A percentile compares a stretch with the other conserved stretches of the same genome.
phyloP scores from a whole-genome alignment of 2,329 filamentous ascomycete genomes.

The Ascochyta viciae-villosae region DNA sequence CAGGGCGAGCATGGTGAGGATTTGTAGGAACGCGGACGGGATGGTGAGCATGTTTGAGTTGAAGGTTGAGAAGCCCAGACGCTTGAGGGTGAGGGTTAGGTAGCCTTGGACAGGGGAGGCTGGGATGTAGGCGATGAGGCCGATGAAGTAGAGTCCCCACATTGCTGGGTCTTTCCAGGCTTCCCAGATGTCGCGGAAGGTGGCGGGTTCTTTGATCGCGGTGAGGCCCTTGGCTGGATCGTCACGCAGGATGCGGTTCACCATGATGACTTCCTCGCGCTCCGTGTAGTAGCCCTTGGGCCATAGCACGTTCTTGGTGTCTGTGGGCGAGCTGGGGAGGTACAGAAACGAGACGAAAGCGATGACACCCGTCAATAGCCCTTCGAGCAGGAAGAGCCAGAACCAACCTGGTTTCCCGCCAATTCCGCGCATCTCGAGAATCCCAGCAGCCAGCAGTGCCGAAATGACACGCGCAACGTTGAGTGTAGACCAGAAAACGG shows the following conservation, averaged over 20 bases:
- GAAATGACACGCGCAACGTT: conserved; percentile 62
- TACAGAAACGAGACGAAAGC: conserved; percentile 41
- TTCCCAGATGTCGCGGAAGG: conserved; percentile 55
- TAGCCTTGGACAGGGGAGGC: conserved; percentile 48
- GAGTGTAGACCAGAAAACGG: conserved; percentile 74
- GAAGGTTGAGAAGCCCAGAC: conserved; percentile 52
- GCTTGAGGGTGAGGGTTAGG: conserved; percentile 50
- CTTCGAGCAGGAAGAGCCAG: conserved; percentile 60
- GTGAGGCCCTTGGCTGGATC: conserved; percentile 64
- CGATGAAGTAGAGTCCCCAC: conserved; percentile 63
- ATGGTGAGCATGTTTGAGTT: conserved; percentile 52
- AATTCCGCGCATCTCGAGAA: conserved; percentile 59
- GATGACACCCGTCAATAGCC: conserved; percentile 39
- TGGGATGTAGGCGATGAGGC: conserved; percentile 49
- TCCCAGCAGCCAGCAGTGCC: conserved; percentile 62
- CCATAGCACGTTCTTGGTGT: conserved; percentile 36
- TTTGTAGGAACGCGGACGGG: conserved; percentile 57
- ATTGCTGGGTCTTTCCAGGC: conserved; percentile 62
- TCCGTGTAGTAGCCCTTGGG: conserved; percentile 71
- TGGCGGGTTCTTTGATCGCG: conserved; percentile 63
- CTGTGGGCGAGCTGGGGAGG: conserved; percentile 60
- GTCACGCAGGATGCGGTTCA: conserved; percentile 66
- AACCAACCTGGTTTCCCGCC: conserved; percentile 61
- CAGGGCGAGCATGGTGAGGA: conserved; percentile 56
- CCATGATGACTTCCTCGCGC: conserved; percentile 71